phyloP scores from a whole-genome alignment of 371 early-diverging fungal species.

The Phascolomyces articulosus region DNA sequence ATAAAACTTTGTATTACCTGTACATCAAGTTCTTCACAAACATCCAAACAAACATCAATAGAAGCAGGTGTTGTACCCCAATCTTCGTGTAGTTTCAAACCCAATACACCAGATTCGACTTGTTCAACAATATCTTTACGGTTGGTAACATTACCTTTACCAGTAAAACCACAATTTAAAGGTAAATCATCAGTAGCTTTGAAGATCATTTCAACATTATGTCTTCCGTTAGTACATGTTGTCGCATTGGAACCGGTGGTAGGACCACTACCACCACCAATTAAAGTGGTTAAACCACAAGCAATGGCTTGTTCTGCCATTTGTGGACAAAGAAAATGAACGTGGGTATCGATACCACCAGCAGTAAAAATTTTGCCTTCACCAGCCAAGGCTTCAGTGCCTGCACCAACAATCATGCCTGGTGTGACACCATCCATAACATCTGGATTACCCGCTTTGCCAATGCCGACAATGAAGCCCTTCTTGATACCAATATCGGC shows the following conservation, averaged over 20 bases:
- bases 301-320: constrained; percentile 80
- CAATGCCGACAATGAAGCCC: constrained; percentile 85
- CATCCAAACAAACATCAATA: constrained; percentile 84
- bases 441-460: constrained; percentile 96
- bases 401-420: constrained; percentile 85
- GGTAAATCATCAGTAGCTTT: constrained; percentile 87
- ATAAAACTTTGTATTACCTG: constrained; percentile 49
- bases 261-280: constrained; percentile 96
- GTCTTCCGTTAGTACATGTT: constrained; percentile 87
- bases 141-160: constrained; percentile 86
- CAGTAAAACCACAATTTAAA: constrained; percentile 91
- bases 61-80: constrained; percentile 94
- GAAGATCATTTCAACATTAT: constrained; percentile 86
- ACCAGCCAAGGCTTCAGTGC: constrained; percentile 90
- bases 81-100: constrained; percentile 93
- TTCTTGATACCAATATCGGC: constrained; percentile 93
- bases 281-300: constrained; percentile 87
- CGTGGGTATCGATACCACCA: constrained; percentile 90
- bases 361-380: constrained; percentile 93
- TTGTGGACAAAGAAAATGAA: constrained; percentile 94
- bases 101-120: constrained; percentile 86
- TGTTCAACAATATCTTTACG: constrained; percentile 76
- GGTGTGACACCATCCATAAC: constrained; percentile 91
- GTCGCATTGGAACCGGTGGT: constrained; percentile 94
- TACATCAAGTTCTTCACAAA: constrained; percentile 89